Evolutionary conservation across 2,329 filamentous ascomycete species (phyloP).

Genomic region (Zymoseptoria pseudotritici): DNA sequence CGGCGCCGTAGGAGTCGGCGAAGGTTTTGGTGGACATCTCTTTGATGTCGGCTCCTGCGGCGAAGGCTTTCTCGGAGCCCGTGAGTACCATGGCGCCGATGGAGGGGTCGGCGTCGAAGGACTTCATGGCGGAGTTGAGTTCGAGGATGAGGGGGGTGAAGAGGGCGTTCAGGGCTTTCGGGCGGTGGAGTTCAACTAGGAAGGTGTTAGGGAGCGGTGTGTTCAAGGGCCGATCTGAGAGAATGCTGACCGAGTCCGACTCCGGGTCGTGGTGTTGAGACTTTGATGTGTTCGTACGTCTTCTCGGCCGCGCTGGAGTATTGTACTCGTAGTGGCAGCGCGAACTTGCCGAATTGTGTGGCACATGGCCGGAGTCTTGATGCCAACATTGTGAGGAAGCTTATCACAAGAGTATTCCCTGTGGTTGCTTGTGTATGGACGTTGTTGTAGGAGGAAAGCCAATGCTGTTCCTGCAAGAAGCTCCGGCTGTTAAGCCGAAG

Average conservation of each 20-base stretch:
- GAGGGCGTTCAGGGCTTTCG: conserved; percentile 91
- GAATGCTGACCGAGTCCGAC: conserved; percentile 69
- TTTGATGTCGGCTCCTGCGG: conserved; percentile 96
- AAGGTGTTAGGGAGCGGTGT: neutral
- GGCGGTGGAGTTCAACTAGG: conserved; percentile 79
- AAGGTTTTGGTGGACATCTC: conserved; percentile 95
- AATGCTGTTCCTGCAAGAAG: neutral
- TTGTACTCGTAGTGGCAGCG: conserved; percentile 50
- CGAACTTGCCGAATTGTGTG: conserved; percentile 51
- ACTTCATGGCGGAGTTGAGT: conserved; percentile 69
- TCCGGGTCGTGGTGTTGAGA: conserved; percentile 76
- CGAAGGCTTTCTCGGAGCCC: conserved; percentile 83
- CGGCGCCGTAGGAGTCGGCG: conserved; percentile 72
- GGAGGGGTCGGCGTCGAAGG: conserved; percentile 61
- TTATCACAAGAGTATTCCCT: neutral
- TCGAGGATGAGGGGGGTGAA: conserved; percentile 85
- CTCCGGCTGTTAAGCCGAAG: neutral
- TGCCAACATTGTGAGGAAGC: conserved; percentile 21
- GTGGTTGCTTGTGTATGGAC: neutral
- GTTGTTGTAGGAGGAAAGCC: neutral
- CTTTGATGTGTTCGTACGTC: conserved; percentile 72
- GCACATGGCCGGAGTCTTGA: conserved; percentile 49
- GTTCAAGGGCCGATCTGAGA: neutral
- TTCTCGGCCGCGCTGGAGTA: conserved; percentile 40
- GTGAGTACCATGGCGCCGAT: conserved; percentile 78